These are phyloP conservation scores for Monosporascus sp. DNA, from an alignment of 2,329 filamentous ascomycete genomes.

Conservation along the genomic window DNA sequence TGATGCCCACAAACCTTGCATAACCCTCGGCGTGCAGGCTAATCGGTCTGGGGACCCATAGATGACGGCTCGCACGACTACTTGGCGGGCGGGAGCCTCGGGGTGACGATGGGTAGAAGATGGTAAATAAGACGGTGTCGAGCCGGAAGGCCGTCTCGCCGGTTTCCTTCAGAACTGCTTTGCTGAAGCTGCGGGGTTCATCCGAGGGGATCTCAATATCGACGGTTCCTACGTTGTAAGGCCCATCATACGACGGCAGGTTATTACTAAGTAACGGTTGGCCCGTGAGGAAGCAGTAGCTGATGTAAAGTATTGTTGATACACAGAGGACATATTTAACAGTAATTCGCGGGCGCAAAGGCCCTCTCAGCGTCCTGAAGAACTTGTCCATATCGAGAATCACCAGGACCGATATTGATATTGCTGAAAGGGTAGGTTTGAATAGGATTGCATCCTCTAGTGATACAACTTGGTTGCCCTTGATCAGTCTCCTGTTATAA, in stretches of 20 bases:
- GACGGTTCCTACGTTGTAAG: conserved; percentile 39
- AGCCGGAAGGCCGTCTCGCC: conserved; percentile 37
- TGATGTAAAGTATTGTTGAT: conserved; percentile 26
- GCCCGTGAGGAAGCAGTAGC: conserved; percentile 34
- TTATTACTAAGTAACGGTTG: conserved; percentile 38
- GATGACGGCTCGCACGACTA: conserved; percentile 19
- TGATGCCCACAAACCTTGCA: conserved; percentile 37
- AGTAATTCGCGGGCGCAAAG: neutral
- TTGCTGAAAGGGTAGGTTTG: too few relatives aligned
- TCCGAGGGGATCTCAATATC: conserved; percentile 36
- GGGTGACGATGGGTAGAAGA: conserved; percentile 41
- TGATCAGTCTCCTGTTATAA: too few relatives aligned
- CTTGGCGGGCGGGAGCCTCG: conserved; percentile 12
- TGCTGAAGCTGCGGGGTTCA: conserved; percentile 25
- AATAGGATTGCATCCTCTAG: too few relatives aligned
- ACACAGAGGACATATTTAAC: conserved; percentile 24
- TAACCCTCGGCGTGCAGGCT: conserved; percentile 40
- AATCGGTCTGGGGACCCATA: conserved; percentile 40
- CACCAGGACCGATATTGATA: too few relatives aligned
- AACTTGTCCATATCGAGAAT: neutral
- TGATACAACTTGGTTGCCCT: too few relatives aligned
- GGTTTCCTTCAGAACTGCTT: conserved; percentile 30
- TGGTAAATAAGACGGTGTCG: conserved; percentile 41
- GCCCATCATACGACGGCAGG: conserved; percentile 39
- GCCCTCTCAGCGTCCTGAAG: neutral